Evolutionary conservation across 257 asterid species (phyloP).

Genomic region (Solanum etuberosum): DNA sequence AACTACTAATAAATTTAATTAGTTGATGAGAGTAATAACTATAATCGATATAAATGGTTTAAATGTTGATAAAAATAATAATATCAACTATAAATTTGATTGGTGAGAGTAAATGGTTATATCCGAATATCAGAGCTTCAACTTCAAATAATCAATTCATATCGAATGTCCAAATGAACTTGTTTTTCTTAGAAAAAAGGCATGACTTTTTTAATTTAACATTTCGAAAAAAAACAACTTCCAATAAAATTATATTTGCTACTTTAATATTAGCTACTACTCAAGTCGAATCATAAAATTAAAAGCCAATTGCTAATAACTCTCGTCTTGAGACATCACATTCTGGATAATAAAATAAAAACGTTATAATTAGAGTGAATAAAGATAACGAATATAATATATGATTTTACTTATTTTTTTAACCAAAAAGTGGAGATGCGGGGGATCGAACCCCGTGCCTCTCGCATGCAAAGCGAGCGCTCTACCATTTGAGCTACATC

Average conservation of each 20-base stretch:
- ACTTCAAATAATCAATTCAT: background rate
- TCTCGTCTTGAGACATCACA: too few relatives aligned
- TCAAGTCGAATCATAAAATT: too few relatives aligned
- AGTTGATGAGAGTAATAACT: background rate
- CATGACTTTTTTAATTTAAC: too few relatives aligned
- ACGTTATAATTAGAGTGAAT: background rate
- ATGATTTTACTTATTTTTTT: background rate
- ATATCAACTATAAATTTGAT: background rate
- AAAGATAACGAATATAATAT: background rate
- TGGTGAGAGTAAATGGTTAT: background rate
- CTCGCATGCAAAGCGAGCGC: conserved; percentile 99
- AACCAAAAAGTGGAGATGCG: conserved; percentile 34
- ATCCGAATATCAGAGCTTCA: background rate
- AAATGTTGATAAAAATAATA: background rate
- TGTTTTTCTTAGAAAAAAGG: too few relatives aligned
- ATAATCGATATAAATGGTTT: background rate
- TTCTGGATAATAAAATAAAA: too few relatives aligned
- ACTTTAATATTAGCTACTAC: too few relatives aligned
- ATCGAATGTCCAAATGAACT: background rate
- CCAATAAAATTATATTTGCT: too few relatives aligned
- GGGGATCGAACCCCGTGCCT: conserved; percentile 97
- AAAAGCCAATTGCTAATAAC: too few relatives aligned
- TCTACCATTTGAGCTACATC: conserved; percentile 99
- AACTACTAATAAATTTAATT: too few relatives aligned
- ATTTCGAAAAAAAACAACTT: too few relatives aligned